Evolutionary conservation across 768 basidiomycete genomes (phyloP).

Genomic region (Phlegmacium glaucopus): DNA sequence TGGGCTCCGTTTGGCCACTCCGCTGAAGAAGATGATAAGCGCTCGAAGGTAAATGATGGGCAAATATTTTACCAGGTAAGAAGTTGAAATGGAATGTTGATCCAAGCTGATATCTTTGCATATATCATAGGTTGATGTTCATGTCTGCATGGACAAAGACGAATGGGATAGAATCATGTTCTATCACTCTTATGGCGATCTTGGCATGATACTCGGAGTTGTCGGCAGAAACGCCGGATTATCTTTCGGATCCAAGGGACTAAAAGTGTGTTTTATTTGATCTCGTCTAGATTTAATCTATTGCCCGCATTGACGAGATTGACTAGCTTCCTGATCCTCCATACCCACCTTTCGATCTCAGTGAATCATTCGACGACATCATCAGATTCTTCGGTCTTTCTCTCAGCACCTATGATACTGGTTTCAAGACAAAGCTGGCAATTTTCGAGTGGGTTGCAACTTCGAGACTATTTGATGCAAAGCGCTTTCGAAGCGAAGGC

Average conservation of each 20-base stretch:
- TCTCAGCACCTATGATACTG: slow-evolving; percentile 44
- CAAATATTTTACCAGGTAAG: slow-evolving; percentile 42
- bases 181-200: slow-evolving; percentile 65
- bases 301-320: not conserved
- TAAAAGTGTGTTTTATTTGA: slow-evolving; percentile 52
- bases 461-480: slow-evolving; percentile 51
- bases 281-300: not conserved
- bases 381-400: slow-evolving; percentile 56
- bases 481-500: slow-evolving; percentile 31
- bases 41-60: slow-evolving; percentile 19
- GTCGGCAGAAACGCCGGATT: slow-evolving; percentile 52
- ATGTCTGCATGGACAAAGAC: slow-evolving; percentile 47
- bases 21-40: slow-evolving; percentile 24
- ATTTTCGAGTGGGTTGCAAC: slow-evolving; percentile 57
- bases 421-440: slow-evolving; percentile 52
- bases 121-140: slow-evolving; percentile 53
- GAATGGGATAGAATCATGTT: slow-evolving; percentile 51
- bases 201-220: slow-evolving; percentile 66
- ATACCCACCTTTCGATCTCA: slow-evolving; percentile 48
- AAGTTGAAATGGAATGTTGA: not conserved
- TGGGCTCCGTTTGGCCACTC: slow-evolving; percentile 30
- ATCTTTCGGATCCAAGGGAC: slow-evolving; percentile 46
- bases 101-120: not conserved
- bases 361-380: slow-evolving; percentile 45
- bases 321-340: slow-evolving; percentile 36